Evolutionary conservation across 2,329 filamentous ascomycete species (phyloP), one percentile per base, ranked within the genome.

Genomic region (Fusarium sterilihyphosum): DNA sequence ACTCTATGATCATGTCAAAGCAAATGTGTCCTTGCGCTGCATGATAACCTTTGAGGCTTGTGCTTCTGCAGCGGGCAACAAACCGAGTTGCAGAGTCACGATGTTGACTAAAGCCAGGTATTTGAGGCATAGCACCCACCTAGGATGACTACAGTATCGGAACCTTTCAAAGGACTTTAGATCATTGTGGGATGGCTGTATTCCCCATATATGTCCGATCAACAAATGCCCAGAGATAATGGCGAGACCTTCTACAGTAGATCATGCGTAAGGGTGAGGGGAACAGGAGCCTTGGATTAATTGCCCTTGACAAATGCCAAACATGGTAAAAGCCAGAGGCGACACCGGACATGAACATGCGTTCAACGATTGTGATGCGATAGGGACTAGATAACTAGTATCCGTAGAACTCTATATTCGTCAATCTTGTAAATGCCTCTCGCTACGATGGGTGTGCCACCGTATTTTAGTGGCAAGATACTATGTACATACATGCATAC

Each of bases 141-240:
- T 24, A 6, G 43, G 40, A 52, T 49, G 33, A 61, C 66, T 65
- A 35, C 33, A 35, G 53, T 43, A 44, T 61, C 53, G 61, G 73
- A 64, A 63, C 41, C 38, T 47, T 67, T 46, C 54, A 58, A 54
- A 52, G 58, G 35, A 54, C 67, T 73, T 74, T 66, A 77, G 74
- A 66, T 73, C 74, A 76, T 76, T 71, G 67, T 61, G 65, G 61
- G 63, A 71, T 63, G 54, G 61, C 49, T 63, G 56, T 66, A 56
- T 70, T 67, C 56, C 53, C 66, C 62, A 69, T 73, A 60, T 47
- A 53, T 53, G 43, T 59, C 71, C 52, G 61, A 75, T 76, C 73
- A 70, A 71, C 74, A 76, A 67, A 73, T 65, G 56, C 43, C 64
- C 29, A 70, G 73, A 53, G 58, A 71, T 33, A 67, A 78, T 78